Conservation (phyloP, 768 basidiomycete species). For the Collybia nuda region DNA sequence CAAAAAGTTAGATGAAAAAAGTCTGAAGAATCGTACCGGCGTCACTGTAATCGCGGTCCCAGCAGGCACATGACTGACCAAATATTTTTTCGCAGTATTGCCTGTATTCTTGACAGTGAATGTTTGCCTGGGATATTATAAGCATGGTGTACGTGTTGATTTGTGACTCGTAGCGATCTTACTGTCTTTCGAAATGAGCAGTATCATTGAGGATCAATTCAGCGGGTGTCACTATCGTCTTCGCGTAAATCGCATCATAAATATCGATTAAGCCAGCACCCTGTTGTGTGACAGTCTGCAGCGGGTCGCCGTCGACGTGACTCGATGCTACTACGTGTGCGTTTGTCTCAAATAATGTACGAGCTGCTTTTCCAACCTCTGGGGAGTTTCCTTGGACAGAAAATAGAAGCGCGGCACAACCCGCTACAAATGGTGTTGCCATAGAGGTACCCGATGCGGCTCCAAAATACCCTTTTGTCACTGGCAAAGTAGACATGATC, state of each 20-base stretch:
- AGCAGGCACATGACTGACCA: slow-evolving; percentile 53
- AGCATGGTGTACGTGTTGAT: not conserved
- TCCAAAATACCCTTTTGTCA: slow-evolving; percentile 36
- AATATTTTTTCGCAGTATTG: slow-evolving; percentile 38
- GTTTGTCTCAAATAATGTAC: slow-evolving; percentile 48
- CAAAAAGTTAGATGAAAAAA: not conserved
- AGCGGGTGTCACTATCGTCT: slow-evolving; percentile 51
- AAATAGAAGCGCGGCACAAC: slow-evolving; percentile 43
- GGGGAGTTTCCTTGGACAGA: slow-evolving; percentile 33
- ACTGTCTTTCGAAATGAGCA: slow-evolving; percentile 46
- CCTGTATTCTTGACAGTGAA: slow-evolving; percentile 57
- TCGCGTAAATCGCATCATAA: slow-evolving; percentile 53
- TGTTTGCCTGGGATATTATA: slow-evolving; percentile 32
- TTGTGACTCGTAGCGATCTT: slow-evolving; percentile 19
- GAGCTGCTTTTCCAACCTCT: slow-evolving; percentile 24
- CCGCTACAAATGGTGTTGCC: slow-evolving; percentile 47
- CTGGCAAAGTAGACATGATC: slow-evolving; percentile 46
- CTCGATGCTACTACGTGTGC: slow-evolving; percentile 41
- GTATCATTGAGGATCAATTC: slow-evolving; percentile 69
- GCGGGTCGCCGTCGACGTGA: slow-evolving; percentile 46
- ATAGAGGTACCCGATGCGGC: slow-evolving; percentile 45
- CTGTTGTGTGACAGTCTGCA: slow-evolving; percentile 52
- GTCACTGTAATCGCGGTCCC: slow-evolving; percentile 49
- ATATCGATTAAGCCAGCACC: slow-evolving; percentile 60
- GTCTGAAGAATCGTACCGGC: slow-evolving; percentile 25